Base-by-base conservation (phyloP, 2,329 filamentous ascomycete genomes). In the Monilinia vaccinii-corymbosi region DNA sequence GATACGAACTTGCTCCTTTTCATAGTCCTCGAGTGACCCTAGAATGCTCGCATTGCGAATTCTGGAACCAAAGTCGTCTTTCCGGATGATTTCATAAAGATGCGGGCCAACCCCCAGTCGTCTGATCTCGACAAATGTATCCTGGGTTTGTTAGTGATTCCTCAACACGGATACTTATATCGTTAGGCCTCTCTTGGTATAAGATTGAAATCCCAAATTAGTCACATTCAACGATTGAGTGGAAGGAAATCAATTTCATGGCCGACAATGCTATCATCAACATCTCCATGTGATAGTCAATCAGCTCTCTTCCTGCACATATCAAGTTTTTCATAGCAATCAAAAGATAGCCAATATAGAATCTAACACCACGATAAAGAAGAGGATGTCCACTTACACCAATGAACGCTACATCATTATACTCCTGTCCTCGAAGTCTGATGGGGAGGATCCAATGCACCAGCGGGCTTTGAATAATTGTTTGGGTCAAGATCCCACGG, bases 371-470 rank as follows among this genome's bases (percentile, higher is more conserved):
- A 60, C n/a, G 31, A 36, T 5, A 36, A 47, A 51, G 31, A 63
- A 49, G 61, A 61, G 61, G n/a, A 23, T 18, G 31, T 56, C n/a
- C 34, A 79, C 84, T 74, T 78, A 88, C 85, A 58, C 91, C 89
- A 60, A 99, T 81, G 67, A 96, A 91, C 42, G 92, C 86, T 64
- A 97, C 83, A 75, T 97, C 92, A 66, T 94, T 91, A 62, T 85
- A 78, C 47, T 79, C 74, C 56, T 79, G 78, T 59, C 85, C 85
- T 61, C 92, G 82, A 61, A 97, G 77, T 62, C 86, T 83, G n/a
- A 86, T 89, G 14, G 91, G 89, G 16, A 96, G 76, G 47, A 97
- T 87, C 77, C 82, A 88, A 69, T 87, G 86, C 60, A 87, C 81
- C 40, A 88, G 77, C 1, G 92, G 88, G 64, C 89, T 95, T 57